Evolutionary conservation across 306 rosid species (phyloP).

Genomic region (Fagus sylvatica): DNA sequence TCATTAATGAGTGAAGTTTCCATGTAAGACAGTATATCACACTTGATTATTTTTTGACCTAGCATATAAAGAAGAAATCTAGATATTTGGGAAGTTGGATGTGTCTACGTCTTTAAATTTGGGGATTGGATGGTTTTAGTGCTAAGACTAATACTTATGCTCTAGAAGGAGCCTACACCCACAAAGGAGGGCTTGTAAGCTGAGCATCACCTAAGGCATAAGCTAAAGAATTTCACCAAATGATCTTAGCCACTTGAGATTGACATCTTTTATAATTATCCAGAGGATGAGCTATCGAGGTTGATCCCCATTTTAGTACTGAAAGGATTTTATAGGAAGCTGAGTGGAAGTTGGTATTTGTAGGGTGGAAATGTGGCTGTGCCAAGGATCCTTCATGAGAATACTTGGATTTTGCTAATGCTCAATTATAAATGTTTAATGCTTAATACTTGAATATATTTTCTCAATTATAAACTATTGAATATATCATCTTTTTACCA

Average conservation of each 20-base stretch:
- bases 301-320: background rate
- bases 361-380: background rate
- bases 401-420: background rate
- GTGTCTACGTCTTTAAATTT: background rate
- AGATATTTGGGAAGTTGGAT: background rate
- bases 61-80: background rate
- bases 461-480: too few relatives aligned
- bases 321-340: background rate
- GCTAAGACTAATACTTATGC: background rate
- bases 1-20: too few relatives aligned
- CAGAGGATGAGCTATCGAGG: background rate
- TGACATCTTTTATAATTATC: too few relatives aligned
- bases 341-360: background rate
- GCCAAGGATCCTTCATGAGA: background rate
- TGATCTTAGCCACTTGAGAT: too few relatives aligned
- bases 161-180: background rate
- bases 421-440: background rate
- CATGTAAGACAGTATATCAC: too few relatives aligned
- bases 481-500: background rate
- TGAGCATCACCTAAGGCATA: background rate
- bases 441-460: too few relatives aligned
- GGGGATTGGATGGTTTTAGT: background rate
- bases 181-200: background rate
- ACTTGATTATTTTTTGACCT: background rate
- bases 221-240: background rate